These are phyloP conservation scores for Blastobotrys terrestris DNA, from an alignment of 805 yeast species.

Conservation along the genomic window DNA sequence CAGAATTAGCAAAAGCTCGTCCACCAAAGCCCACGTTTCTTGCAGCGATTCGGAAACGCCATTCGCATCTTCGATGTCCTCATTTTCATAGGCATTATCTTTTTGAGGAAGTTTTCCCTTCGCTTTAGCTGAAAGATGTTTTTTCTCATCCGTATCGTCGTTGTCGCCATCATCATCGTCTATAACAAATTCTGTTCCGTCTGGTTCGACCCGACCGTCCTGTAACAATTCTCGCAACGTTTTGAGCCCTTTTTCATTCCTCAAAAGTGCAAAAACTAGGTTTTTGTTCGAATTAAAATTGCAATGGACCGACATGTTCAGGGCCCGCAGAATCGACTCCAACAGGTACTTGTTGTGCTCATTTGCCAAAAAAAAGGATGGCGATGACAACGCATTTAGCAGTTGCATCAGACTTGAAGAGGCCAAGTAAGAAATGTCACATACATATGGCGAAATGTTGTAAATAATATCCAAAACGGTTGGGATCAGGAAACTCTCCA, in stretches of 20 bases:
- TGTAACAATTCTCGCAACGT: slow-evolving; percentile 13
- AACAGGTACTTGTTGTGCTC: slow-evolving; percentile 20
- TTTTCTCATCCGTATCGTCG: background rate
- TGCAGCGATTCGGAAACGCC: background rate
- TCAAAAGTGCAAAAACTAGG: slow-evolving; percentile 23
- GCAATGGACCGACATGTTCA: slow-evolving; percentile 21
- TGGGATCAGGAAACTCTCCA: slow-evolving; percentile 21
- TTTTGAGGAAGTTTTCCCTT: slow-evolving; percentile 3
- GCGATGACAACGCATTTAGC: slow-evolving; percentile 19
- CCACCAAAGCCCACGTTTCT: slow-evolving; percentile 13
- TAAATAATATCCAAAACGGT: slow-evolving; percentile 25
- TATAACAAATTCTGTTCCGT: background rate
- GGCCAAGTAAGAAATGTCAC: slow-evolving; percentile 24
- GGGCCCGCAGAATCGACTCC: slow-evolving; percentile 18
- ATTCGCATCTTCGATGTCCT: background rate
- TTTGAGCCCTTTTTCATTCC: slow-evolving; percentile 16
- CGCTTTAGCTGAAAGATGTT: background rate
- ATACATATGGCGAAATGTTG: slow-evolving; percentile 28
- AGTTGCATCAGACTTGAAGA: slow-evolving; percentile 26
- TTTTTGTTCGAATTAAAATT: slow-evolving; percentile 24
- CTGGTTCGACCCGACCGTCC: background rate
- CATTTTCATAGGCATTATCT: too few species aligned
- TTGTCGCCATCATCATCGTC: background rate
- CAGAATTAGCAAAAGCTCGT: slow-evolving; percentile 11
- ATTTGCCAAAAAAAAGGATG: slow-evolving; percentile 20